Evolutionary conservation across 2,329 filamentous ascomycete genomes (phyloP).

Genomic region (Apiospora saccharicola): DNA sequence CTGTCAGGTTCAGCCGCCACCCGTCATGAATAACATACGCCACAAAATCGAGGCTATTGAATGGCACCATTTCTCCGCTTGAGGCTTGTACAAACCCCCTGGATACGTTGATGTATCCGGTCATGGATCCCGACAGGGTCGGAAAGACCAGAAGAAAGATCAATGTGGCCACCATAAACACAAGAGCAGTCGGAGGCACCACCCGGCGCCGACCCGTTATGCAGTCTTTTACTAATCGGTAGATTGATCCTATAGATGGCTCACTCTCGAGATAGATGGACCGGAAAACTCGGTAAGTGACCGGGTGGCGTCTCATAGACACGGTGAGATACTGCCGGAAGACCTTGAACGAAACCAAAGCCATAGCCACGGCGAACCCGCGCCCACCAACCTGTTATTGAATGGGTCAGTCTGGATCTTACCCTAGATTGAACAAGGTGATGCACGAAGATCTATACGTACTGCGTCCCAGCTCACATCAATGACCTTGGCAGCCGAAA

Average conservation of each 20-base stretch:
- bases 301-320: neutral
- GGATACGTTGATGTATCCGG: neutral
- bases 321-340: conserved; percentile 1
- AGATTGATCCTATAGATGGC: neutral
- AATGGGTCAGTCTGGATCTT: neutral
- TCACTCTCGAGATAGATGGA: neutral
- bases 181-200: neutral
- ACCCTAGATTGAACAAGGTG: neutral
- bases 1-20: neutral
- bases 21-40: conserved; percentile 11
- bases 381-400: neutral
- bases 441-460: neutral
- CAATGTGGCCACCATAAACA: neutral
- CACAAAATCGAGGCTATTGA: conserved; percentile 5
- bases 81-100: neutral
- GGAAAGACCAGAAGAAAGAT: neutral
- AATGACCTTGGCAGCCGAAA: neutral
- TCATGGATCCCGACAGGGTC: neutral
- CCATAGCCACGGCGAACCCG: neutral
- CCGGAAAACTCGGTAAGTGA: neutral
- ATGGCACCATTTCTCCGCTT: neutral
- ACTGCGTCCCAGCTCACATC: neutral
- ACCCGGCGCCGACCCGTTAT: neutral
- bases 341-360: neutral
- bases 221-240: neutral